Conservation (phyloP, 2,329 filamentous ascomycete genomes). For the Harringtonia aguacate region DNA sequence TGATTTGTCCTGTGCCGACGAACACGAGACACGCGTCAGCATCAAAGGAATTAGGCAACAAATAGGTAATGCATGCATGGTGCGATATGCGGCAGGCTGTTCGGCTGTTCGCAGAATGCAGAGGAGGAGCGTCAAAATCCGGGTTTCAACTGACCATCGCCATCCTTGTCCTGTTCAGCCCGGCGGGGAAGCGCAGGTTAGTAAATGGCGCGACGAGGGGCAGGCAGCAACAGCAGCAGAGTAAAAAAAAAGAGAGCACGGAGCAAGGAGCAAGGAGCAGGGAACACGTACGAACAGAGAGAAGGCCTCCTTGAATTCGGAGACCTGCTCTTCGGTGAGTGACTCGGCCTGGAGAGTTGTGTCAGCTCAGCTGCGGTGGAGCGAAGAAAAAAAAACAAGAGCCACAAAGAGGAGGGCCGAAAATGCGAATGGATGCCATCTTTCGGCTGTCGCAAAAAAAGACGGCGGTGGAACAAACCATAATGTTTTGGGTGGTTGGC, state of each 20-base stretch:
- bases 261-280: conserved; percentile 9
- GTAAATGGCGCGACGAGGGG: background rate
- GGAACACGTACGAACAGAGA: conserved; percentile 84
- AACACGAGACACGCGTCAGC: conserved; percentile 2
- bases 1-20: conserved; percentile 84
- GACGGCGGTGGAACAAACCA: conserved; percentile 1
- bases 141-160: conserved; percentile 19
- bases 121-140: background rate
- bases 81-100: too few relatives aligned
- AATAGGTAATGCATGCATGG: too few relatives aligned
- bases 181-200: background rate
- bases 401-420: background rate
- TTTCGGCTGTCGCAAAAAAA: conserved; percentile 1
- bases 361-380: background rate
- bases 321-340: conserved; percentile 99
- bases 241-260: background rate
- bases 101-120: too few relatives aligned
- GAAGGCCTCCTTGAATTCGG: conserved; percentile 99
- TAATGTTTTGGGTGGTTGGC: background rate
- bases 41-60: background rate
- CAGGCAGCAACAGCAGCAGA: background rate
- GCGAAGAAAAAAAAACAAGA: background rate
- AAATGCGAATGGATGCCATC: background rate
- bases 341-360: conserved; percentile 68
- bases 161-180: conserved; percentile 15